Base-by-base conservation (phyloP, 2,329 filamentous ascomycete species). In the Neospermospora avenae region DNA sequence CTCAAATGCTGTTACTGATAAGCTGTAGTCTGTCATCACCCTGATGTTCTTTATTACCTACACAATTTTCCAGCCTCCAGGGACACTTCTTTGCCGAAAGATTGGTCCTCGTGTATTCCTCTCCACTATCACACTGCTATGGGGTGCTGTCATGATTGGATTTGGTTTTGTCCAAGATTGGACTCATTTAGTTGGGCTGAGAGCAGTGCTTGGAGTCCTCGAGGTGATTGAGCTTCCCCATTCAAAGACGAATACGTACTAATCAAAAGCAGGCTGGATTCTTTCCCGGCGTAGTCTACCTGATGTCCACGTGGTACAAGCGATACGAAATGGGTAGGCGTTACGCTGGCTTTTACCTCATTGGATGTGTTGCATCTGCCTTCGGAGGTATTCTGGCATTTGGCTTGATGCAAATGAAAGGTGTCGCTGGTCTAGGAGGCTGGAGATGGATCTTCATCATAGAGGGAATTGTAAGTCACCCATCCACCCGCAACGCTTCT, bases 11-110 rank as follows among this genome's bases (percentile, higher is more conserved):
- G 37, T 45, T 14, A 39, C 54, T 56, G 20, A 57, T 14, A 14
- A 10, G 1, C 14, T 34, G 2, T 18, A 51, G 55, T 57, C 55
- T 28, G 34, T 60, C 18, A 57, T 60, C 20, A 54, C 48, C 8
- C 77, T 90, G 37, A 79, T 90, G 69, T 91, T 91, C 76, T 91
- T 90, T 77, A 79, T 89, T 65, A 82, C 86, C 0, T 91, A 91
- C 71, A 81, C 88, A 63, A 59, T 89, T 55, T 87, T 89, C 63
- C 88, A 91, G 69, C 84, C 87, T 0, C 86, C 87, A 0, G 87
- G 86, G 3, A 90, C 88, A 0, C 75, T 90, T 49, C 73, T 90
- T 42, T 80, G 87, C 55, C 84, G 88, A 45, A 84, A 84, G 67
- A 69, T 91, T 53, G 88, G 88, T 1, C 82, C 84, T 3, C 80